Base-by-base conservation (phyloP, 306 rosid species). In the Alnus rubra region DNA sequence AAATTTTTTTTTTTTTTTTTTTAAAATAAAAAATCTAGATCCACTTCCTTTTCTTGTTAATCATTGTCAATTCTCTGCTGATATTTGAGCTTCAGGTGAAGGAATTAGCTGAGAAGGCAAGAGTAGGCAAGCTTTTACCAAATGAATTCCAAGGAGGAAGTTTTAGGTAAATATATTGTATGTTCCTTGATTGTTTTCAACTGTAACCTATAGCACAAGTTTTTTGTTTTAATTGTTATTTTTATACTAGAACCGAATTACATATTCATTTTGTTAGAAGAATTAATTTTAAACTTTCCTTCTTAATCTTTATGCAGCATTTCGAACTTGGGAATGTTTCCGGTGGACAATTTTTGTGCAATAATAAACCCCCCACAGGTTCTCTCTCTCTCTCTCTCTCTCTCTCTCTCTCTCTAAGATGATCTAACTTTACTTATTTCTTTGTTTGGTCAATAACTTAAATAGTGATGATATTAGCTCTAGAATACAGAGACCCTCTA, bases 301-400 rank as follows among this genome's bases (percentile, higher is more conserved):
- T 69, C 69, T 39, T 35, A 71, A 31, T 74, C 50, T 77, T 80
- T 75, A 7, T 90, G 88, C 99, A 95, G 99, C 92, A 95, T 95
- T 87, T 95, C 99, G 87, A 95, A 95, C 83, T 87, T 95, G 76
- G 99, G 99, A 84, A 95, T 95, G 98, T 95, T 88, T 89, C 99
- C 99, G 0, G 99, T 95, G 84, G 99, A 95, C 77, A 68, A 83
- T 15, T 95, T 95, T 81, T 95, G 94, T 87, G 99, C 99, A 48
- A 95, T 95, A 80, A 95, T 95, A 87, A 95, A 95, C 80, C 98
- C 98, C 39, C 99, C 98, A 52, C 99, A 94, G 97, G 98, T 91
- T 82, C 80, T 69, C 51, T 82, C 81, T 74, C 78, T 80, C 84
- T 52, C 83, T 58, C 69, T 78, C 80, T 56, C 79, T 73, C 28